A percentile compares a stretch with the other conserved stretches of the same genome.
These are phyloP conservation scores for Zychaea mexicana DNA, from an alignment of 371 early-diverging fungal species.

Conservation along the genomic window DNA sequence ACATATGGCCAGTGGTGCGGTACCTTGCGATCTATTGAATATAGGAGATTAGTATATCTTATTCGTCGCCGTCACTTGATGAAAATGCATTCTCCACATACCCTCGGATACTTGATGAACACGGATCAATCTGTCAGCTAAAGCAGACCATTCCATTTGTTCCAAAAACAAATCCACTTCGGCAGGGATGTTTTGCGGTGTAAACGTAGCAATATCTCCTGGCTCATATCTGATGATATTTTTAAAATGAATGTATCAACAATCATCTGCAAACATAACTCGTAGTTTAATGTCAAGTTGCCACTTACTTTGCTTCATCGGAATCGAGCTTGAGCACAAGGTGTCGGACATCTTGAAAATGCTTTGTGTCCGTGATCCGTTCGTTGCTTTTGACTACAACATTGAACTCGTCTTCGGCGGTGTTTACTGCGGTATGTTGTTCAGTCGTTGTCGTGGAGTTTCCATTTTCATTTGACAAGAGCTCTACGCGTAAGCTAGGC, in stretches of 20 bases:
- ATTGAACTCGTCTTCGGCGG: slow-evolving; percentile 28
- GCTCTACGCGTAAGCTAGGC: slow-evolving; percentile 42
- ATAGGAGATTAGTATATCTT: too few relatives aligned
- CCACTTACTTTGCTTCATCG: background rate
- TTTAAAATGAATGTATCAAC: background rate
- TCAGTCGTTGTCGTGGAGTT: background rate
- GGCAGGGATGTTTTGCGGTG: slow-evolving; percentile 69
- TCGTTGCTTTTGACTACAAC: slow-evolving; percentile 49
- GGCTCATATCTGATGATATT: slow-evolving; percentile 62
- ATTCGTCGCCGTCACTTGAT: too few relatives aligned
- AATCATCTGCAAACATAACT: background rate
- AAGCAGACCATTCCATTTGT: slow-evolving; percentile 69
- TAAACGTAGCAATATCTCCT: slow-evolving; percentile 82
- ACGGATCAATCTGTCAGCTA: slow-evolving; percentile 66
- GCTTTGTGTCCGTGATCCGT: slow-evolving; percentile 76
- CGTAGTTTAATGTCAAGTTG: slow-evolving; percentile 16
- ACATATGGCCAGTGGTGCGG: slow-evolving; percentile 46
- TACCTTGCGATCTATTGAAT: slow-evolving; percentile 42
- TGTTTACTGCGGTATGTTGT: background rate
- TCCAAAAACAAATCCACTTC: slow-evolving; percentile 75
- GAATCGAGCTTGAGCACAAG: slow-evolving; percentile 50
- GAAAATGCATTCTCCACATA: too few relatives aligned
- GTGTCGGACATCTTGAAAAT: slow-evolving; percentile 92
- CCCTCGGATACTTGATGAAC: slow-evolving; percentile 48
- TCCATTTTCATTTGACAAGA: slow-evolving; percentile 8